Evolutionary conservation across 192 early-diverging fungal species (phyloP).

Genomic region (Spizellomyces punctatus): DNA sequence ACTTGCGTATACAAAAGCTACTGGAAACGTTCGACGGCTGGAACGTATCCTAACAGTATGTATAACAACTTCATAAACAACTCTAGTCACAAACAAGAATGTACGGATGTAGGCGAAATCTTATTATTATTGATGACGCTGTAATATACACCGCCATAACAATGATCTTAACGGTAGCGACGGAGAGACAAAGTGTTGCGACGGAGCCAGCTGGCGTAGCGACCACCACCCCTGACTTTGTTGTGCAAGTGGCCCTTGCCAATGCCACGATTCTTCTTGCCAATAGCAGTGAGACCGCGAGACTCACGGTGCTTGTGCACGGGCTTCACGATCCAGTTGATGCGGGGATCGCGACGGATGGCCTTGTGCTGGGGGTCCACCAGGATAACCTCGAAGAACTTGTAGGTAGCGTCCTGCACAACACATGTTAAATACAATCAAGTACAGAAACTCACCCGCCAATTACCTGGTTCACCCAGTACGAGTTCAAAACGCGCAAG

Average conservation of each 20-base stretch:
- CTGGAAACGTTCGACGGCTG: too few relatives aligned
- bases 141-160: too few relatives aligned
- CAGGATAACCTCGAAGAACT: slow-evolving; percentile 99
- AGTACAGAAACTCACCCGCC: background rate
- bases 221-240: slow-evolving; percentile 95
- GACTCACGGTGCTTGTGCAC: slow-evolving; percentile 99
- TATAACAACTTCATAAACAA: too few relatives aligned
- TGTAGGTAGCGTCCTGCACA: slow-evolving; percentile 93
- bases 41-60: too few relatives aligned
- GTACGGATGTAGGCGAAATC: too few relatives aligned
- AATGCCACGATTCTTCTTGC: slow-evolving; percentile 96
- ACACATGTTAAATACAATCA: background rate
- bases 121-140: too few relatives aligned
- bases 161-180: slow-evolving; percentile 82
- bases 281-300: slow-evolving; percentile 95
- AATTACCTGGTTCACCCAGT: slow-evolving; percentile 91
- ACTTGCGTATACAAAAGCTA: too few relatives aligned
- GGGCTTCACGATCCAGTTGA: slow-evolving; percentile 98
- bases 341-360: slow-evolving; percentile 97
- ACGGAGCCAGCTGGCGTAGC: slow-evolving; percentile 89
- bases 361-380: slow-evolving; percentile 98
- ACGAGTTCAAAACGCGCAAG: slow-evolving; percentile 98
- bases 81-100: too few relatives aligned
- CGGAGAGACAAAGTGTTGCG: slow-evolving; percentile 95
- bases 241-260: slow-evolving; percentile 96